Evolutionary conservation across 257 asterid species (phyloP), one percentile per base, ranked within the genome.

Genomic region (Anisodus tanguticus): DNA sequence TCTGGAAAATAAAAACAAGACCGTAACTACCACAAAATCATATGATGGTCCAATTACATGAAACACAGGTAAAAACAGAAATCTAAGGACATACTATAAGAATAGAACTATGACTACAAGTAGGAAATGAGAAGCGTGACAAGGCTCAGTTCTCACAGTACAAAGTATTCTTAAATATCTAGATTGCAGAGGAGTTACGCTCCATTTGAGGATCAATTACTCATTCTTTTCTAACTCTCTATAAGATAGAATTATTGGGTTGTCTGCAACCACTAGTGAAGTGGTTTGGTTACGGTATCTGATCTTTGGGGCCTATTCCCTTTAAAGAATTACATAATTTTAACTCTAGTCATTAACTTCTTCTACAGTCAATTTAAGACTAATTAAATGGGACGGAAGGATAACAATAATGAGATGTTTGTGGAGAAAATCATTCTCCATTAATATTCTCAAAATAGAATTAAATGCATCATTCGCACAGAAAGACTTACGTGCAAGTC

Each of bases 401-500:
- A 15, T 57, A 3, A 57, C 62, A 57, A 15, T 57, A 57, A 57
- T 57, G 19, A 57, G n/a, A 57, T 57, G 15, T 7, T 15, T 57
- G 62, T 57, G 62, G 62, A 57, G 5, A 15, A 8, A 57, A 15
- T 15, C 62, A 57, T 3, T 47, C 53, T 57, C 22, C 62, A 16
- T 57, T 57, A 15, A 57, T 57, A 15, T 57, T 6, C 19, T 57
- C 62, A 57, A 15, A 57, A 57, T 15, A 57, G 62, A 57, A 57
- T 57, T 57, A 57, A 57, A 57, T 57, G 4, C 12, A 57, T 57
- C 19, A 57, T 12, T 57, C 62, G 15, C 9, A 26, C 86, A 4
- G 59, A 54, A 47, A 41, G 71, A 89, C 99, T 93, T 92, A 95
- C 99, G 90, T 59, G 99, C 99, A 58, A 95, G 97, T 55, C 99